Conservation (phyloP, 306 rosid species). For the Rosa multiflora region DNA sequence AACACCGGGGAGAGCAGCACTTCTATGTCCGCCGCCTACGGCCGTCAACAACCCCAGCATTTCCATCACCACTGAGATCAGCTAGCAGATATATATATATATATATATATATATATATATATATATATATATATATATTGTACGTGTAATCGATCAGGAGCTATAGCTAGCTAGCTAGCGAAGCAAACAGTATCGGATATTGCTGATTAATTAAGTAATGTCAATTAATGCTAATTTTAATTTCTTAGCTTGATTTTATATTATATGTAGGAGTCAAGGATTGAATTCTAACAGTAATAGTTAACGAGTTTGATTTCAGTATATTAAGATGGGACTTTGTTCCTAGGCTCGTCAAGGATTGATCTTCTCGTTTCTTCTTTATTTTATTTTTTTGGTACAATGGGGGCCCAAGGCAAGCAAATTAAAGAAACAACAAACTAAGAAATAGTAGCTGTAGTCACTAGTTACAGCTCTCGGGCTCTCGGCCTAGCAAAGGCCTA, state of each 20-base stretch:
- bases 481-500: no score
- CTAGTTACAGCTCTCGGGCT: no score
- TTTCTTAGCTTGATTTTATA: not conserved
- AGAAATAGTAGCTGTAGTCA: no score
- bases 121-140: not conserved
- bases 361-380: no score
- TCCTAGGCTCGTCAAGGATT: no score
- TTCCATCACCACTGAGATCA: slow-evolving; percentile 51
- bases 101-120: not conserved
- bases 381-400: no score
- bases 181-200: not conserved
- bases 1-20: slow-evolving; percentile 63
- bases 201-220: not conserved
- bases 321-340: no score
- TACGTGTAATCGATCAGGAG: not conserved
- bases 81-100: not conserved
- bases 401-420: no score
- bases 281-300: not conserved
- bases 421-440: no score
- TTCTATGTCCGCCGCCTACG: slow-evolving; percentile 37
- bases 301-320: no score
- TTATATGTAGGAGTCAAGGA: not conserved
- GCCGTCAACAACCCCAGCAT: slow-evolving; percentile 30
- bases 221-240: not conserved
- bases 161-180: not conserved